Evolutionary conservation across 441 rosid genomes (phyloP).

Genomic region (Brassica balearica): DNA sequence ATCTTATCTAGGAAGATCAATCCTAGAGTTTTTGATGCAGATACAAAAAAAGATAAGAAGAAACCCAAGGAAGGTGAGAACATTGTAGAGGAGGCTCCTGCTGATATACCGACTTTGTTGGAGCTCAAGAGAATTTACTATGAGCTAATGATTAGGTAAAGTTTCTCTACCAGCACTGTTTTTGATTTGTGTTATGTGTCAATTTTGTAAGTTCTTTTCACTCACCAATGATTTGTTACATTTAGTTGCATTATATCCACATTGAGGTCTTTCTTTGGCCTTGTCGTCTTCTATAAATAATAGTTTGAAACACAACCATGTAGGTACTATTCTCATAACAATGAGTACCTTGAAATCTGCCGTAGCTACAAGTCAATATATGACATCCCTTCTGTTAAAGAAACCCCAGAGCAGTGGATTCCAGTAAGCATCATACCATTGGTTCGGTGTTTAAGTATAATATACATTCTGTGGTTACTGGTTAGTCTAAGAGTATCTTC

Average conservation of each 20-base stretch:
- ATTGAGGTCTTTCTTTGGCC: no score
- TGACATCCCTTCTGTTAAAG: constrained; percentile 87
- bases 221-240: no score
- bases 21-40: constrained; percentile 83
- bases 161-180: background rate
- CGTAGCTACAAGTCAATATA: constrained; percentile 97
- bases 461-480: background rate
- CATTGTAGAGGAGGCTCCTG: constrained; percentile 92
- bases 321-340: constrained; percentile 87
- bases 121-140: constrained; percentile 89
- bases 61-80: constrained; percentile 94
- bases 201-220: no score
- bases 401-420: constrained; percentile 74
- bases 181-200: background rate
- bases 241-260: no score
- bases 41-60: constrained; percentile 86
- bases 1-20: constrained; percentile 96
- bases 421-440: constrained; percentile 58
- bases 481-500: constrained; percentile 9
- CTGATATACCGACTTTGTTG: constrained; percentile 87
- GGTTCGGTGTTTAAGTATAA: background rate
- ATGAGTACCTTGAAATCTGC: constrained; percentile 91
- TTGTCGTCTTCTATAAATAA: background rate
- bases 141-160: constrained; percentile 89
- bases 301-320: constrained; percentile 12